phyloP scores from a whole-genome alignment of 305 asterid genomes.

The Ajuga reptans region DNA sequence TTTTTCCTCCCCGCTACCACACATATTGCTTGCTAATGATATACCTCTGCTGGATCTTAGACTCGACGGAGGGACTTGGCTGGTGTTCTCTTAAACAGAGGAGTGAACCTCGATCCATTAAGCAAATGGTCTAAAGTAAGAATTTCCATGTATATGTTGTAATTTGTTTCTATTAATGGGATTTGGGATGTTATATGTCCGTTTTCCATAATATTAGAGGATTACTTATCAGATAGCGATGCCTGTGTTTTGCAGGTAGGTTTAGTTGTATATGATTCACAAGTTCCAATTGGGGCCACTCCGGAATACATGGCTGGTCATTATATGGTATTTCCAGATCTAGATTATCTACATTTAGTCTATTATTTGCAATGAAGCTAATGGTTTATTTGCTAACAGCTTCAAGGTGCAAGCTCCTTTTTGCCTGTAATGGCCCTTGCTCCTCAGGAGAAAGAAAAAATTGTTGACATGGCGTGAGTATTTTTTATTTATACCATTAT shows the following conservation, averaged over 20 bases:
- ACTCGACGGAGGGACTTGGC: conserved; percentile 96
- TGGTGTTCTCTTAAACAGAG: conserved; percentile 82
- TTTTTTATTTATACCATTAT: neutral
- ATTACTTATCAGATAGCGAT: neutral
- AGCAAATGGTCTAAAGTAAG: conserved; percentile 98
- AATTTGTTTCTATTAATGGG: neutral
- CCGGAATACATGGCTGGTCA: conserved; percentile 98
- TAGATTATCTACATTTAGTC: conserved; percentile 1
- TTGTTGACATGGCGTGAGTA: conserved; percentile 95
- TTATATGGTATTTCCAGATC: conserved; percentile 61
- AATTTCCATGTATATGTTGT: neutral
- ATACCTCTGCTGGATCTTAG: conserved; percentile 31
- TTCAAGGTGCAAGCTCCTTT: conserved; percentile 94
- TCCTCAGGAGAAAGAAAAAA: conserved; percentile 85
- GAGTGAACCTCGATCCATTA: conserved; percentile 89
- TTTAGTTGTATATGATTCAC: conserved; percentile 86
- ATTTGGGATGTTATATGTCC: neutral
- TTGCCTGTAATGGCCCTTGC: conserved; percentile 96
- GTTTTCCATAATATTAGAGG: neutral
- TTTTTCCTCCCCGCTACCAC: neutral
- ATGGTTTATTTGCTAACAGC: conserved; percentile 36
- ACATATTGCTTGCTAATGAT: conserved; percentile 22
- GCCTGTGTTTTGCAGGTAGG: conserved; percentile 54
- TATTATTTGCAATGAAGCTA: conserved; percentile 9
- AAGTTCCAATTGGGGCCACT: conserved; percentile 94